Percentiles rank a stretch among this genome's conserved stretches.
phyloP scores from a whole-genome alignment of 148 eudicot species.

The Spergularia marina region DNA sequence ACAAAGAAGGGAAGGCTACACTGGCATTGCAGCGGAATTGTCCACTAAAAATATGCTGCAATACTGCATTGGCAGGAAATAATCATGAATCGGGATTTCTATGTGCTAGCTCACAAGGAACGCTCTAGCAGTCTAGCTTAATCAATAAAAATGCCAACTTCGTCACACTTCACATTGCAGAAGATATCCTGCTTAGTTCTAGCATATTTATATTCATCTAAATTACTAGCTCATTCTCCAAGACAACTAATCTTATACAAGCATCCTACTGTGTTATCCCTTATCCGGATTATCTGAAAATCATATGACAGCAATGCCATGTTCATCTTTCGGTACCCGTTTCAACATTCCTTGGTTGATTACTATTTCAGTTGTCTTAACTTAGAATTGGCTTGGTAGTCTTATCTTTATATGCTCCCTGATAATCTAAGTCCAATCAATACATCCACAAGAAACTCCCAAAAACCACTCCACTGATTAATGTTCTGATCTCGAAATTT shows the following conservation, averaged over 20 bases:
- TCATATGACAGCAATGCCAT: not conserved
- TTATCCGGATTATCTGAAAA: not conserved
- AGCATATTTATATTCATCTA: not conserved
- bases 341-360: not conserved
- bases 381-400: too few species aligned
- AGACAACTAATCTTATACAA: not conserved
- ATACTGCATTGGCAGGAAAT: not conserved
- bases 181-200: not conserved
- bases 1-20: not conserved
- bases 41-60: too few species aligned
- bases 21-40: too few species aligned
- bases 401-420: too few species aligned
- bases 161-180: not conserved
- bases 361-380: too few species aligned
- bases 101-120: not conserved
- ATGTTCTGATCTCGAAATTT: not conserved
- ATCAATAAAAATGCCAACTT: not conserved
- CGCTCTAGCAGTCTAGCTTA: not conserved
- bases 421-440: too few species aligned
- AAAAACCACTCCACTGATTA: not conserved
- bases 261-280: not conserved
- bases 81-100: not conserved
- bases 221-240: not conserved
- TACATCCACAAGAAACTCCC: not conserved
- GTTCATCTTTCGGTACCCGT: not conserved